Base-by-base conservation (phyloP, 805 yeast species). In the Wickerhamomyces silvicola region DNA sequence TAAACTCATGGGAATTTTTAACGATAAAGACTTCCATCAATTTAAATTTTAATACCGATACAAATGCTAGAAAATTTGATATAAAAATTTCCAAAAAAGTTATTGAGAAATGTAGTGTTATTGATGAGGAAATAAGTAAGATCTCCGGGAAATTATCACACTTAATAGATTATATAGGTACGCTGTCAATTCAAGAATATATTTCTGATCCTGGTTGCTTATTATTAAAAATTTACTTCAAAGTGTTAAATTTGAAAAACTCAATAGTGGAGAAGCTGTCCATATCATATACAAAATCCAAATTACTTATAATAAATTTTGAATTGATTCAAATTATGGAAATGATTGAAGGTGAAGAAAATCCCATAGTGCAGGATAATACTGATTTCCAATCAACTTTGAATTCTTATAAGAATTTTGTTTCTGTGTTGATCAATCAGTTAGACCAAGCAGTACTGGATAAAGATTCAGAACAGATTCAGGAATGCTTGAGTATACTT, bases 401-500 rank as follows among this genome's bases (percentile, higher is more conserved):
- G 9, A 37, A 45, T 11, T 63, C 79, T 8, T 80, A 79, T 48
- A 75, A 75, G 44, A 56, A 59, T 10, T 80, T 80, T 47, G 78
- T 81, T 26, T 68, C 68, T 28, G 71, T 72, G 25, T 54, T 80
- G 30, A 56, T 80, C 17, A 65, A 63, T 28, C 86, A 79, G 45
- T 57, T 80, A 37, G 74, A 76, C 34, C 59, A 56, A 11, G 72
- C 81, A 3, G 69, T 76, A 7, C 65, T 64, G 6, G 50, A 58
- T 11, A 70, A 72, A 21, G 82, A 80, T 45, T 64, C 68, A 13
- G 68, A 71, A 25, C 71, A 71, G 10, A 75, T 77, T 35, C 69
- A 74, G 57, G 86, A 81, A 48, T 79, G 85, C 43, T 62, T 80
- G 33, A 74, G 75, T 0, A 78, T 78, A 19, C 74, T 81, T 18